Conservation (phyloP, 805 yeast genomes). For the Saccharomycodes ludwigii region DNA sequence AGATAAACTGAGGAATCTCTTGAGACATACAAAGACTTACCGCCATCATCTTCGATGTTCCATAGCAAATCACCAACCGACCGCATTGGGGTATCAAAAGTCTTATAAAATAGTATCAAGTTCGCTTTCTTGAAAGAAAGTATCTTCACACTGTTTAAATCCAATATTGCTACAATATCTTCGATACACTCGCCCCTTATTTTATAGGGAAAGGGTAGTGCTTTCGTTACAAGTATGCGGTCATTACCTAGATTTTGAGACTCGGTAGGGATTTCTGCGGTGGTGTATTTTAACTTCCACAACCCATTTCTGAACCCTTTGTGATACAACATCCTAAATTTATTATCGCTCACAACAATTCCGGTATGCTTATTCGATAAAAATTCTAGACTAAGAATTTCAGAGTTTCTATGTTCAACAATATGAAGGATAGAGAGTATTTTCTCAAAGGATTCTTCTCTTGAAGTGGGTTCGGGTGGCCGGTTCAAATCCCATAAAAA, state of each 20-base stretch:
- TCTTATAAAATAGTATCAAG: not conserved
- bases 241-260: not conserved
- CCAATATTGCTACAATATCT: not conserved
- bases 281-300: slow-evolving; percentile 16
- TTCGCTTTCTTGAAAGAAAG: not conserved
- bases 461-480: slow-evolving; percentile 13
- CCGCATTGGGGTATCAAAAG: not conserved
- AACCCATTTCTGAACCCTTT: slow-evolving; percentile 39
- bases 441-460: slow-evolving; percentile 4
- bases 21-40: not conserved
- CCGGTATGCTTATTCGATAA: slow-evolving; percentile 42
- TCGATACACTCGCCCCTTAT: no score
- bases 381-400: slow-evolving; percentile 34
- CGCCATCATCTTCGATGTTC: not conserved
- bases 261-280: slow-evolving; percentile 7
- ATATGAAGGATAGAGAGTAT: slow-evolving; percentile 16
- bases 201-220: not conserved
- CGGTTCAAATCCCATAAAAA: slow-evolving; percentile 51
- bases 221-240: not conserved
- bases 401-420: slow-evolving; percentile 21
- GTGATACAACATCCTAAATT: slow-evolving; percentile 52
- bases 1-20: not conserved
- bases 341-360: slow-evolving; percentile 39
- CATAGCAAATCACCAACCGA: not conserved
- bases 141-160: not conserved